Evolutionary conservation across 2,329 filamentous ascomycete genomes (phyloP), one percentile per base, ranked within the genome.

Genomic region (Arthroderma sp.): DNA sequence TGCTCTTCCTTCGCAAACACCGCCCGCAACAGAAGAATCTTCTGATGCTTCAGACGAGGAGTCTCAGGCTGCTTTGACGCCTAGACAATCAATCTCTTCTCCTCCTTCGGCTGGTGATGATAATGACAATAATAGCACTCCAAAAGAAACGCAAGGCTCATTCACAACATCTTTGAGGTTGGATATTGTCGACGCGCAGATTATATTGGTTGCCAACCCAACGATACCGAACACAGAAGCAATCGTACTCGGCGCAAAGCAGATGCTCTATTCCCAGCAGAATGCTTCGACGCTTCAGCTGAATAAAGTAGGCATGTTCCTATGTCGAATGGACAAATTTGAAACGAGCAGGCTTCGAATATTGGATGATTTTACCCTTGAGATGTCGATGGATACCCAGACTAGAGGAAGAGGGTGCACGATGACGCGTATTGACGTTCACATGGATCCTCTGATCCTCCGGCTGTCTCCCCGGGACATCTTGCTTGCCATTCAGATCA

Each of bases 291-390:
- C 91, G 1, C 75, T 99, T 58, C 89, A 98, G 58, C 79, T 98
- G 2, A 88, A 86, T 5, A 81, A 96, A 57, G 77, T 96, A 43
- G 91, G 91, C 54, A 98, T 99, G 91, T 99, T 95, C 61, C 65
- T 98, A 30, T 98, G 93, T 59, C 83, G 91, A 8, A 98, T 99
- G 91, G 93, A 99, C 62, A 85, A 81, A 50, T 96, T 96, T 54
- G 89, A 98, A 53, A 87, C 84, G 3, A 88, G 82, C 36, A 79
- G 86, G 33, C 73, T 98, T 39, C 80, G 91, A 11, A 94, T 99
- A 49, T 77, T 99, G 30, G 93, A 99, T 58, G 88, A 98, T 62
- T 98, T 98, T 61, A 94, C 87, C 2, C 71, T 96, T 6, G 84
- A 91, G 50, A 73, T 94, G 55, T 91, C 85, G 2, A 78, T 98